Evolutionary conservation across 2,329 filamentous ascomycete species (phyloP).

Genomic region (Trichoderma atrobrunneum): DNA sequence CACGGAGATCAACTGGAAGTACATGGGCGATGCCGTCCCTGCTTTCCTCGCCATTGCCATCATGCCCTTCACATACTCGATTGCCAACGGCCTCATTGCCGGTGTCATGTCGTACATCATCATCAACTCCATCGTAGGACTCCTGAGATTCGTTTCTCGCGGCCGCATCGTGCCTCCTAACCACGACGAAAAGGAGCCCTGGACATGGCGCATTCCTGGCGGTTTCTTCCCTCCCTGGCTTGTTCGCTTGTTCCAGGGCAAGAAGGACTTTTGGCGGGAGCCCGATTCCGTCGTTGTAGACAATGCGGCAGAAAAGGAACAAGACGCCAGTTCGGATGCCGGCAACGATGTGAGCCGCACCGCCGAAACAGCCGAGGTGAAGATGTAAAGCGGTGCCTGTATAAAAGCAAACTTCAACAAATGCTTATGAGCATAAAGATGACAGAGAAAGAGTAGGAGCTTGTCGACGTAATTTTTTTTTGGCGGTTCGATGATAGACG

Average conservation of each 20-base stretch:
- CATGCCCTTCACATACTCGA: slow-evolving; percentile 90
- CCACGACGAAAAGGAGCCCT: slow-evolving; percentile 73
- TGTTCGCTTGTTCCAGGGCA: slow-evolving; percentile 59
- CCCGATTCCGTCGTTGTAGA: slow-evolving; percentile 24
- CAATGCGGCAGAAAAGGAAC: slow-evolving; percentile 13
- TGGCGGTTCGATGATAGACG: neutral
- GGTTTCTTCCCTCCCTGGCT: slow-evolving; percentile 76
- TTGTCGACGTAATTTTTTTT: neutral
- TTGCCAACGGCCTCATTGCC: slow-evolving; percentile 80
- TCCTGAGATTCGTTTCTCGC: slow-evolving; percentile 62
- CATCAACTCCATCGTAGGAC: slow-evolving; percentile 69
- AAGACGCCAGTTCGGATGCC: slow-evolving; percentile 24
- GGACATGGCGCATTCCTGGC: slow-evolving; percentile 74
- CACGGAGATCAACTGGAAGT: slow-evolving; percentile 84
- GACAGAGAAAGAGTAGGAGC: neutral
- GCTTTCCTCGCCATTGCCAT: slow-evolving; percentile 80
- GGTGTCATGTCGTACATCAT: slow-evolving; percentile 74
- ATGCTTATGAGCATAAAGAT: neutral
- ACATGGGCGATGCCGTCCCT: slow-evolving; percentile 78
- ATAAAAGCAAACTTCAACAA: neutral
- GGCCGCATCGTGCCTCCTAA: slow-evolving; percentile 73
- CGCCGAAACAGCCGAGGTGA: neutral
- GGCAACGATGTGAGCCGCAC: slow-evolving; percentile 15
- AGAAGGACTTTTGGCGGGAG: slow-evolving; percentile 69
- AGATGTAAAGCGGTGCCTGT: neutral